Evolutionary conservation across 2,329 filamentous ascomycete genomes (phyloP), one percentile per base, ranked within the genome.

Genomic region (Rhynchosporium secalis): DNA sequence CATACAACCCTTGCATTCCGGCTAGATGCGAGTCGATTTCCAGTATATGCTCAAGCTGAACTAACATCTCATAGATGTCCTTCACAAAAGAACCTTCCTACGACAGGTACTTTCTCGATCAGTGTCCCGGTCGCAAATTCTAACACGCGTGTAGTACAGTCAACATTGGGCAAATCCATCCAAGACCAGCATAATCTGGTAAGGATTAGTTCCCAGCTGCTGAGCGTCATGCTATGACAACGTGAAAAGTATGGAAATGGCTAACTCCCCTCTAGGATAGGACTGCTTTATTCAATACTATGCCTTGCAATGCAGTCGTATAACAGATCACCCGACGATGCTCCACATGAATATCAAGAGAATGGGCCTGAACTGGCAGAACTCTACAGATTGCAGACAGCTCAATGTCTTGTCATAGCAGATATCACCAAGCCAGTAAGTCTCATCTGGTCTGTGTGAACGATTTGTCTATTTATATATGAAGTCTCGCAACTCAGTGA

Each of bases 1-100:
- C 80, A 0, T 78, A 80, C 64, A 81, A 78, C 59, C 82, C 82
- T 15, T 81, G 81, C 38, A 78, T 81, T 61, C 78, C 81, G 81
- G 72, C 70, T 73, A 70, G 8, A 47, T 65, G 65, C 66, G 33
- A 62, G 62, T 58, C 28, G 6, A 15, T 33, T 10, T 46, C 4
- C 4, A 15, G 36, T n/a, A 9, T 20, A 49, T 20, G 26, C 36
- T 29, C 6, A 45, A 45, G 36, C 28, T 54, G 26, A 58, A 46
- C 62, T 55, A 69, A 61, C 38, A 6, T 13, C 9, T n/a, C n/a
- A 9, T 60, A 84, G 82, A 81, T 63, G 75, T 81, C 3, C 69
- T 85, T 36, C 83, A 86, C 63, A 78, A 77, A 28, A 81, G 81
- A 36, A 80, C 78, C 0, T 84, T 83, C 58, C 74, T 76, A 4